Percentiles rank a stretch among this genome's conserved stretches.
These are phyloP conservation scores for Leucogyrophana mollusca DNA, from an alignment of 768 basidiomycete genomes.

Conservation along the genomic window DNA sequence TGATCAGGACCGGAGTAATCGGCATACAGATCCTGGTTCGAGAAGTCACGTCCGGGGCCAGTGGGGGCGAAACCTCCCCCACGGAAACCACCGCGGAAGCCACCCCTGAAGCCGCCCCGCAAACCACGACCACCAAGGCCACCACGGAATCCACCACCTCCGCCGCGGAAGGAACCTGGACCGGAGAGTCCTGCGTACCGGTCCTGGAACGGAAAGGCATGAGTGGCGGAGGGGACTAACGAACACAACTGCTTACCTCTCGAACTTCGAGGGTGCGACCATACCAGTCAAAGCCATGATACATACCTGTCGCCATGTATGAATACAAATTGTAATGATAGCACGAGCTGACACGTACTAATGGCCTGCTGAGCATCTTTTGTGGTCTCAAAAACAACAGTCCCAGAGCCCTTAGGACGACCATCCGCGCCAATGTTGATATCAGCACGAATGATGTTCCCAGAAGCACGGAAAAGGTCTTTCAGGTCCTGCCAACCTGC, in stretches of 20 bases:
- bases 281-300: constrained; percentile 97
- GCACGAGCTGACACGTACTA: constrained; percentile 48
- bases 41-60: constrained; percentile 66
- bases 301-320: constrained; percentile 64
- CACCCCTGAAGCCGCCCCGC: constrained; percentile 42
- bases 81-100: constrained; percentile 52
- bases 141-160: constrained; percentile 53
- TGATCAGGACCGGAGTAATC: constrained; percentile 91
- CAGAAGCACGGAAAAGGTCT: constrained; percentile 93
- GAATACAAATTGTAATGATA: not conserved
- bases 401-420: constrained; percentile 94
- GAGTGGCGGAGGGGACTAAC: not conserved
- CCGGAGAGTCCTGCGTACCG: constrained; percentile 87
- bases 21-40: constrained; percentile 86
- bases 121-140: constrained; percentile 26
- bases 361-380: constrained; percentile 93
- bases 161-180: constrained; percentile 54
- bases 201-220: constrained; percentile 48
- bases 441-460: constrained; percentile 93
- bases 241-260: constrained; percentile 54
- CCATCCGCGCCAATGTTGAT: constrained; percentile 94
- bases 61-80: constrained; percentile 52
- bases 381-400: constrained; percentile 89
- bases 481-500: constrained; percentile 99
- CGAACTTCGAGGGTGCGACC: constrained; percentile 94